Base-by-base conservation (phyloP, 805 yeast species). In the Ogataea pini region DNA sequence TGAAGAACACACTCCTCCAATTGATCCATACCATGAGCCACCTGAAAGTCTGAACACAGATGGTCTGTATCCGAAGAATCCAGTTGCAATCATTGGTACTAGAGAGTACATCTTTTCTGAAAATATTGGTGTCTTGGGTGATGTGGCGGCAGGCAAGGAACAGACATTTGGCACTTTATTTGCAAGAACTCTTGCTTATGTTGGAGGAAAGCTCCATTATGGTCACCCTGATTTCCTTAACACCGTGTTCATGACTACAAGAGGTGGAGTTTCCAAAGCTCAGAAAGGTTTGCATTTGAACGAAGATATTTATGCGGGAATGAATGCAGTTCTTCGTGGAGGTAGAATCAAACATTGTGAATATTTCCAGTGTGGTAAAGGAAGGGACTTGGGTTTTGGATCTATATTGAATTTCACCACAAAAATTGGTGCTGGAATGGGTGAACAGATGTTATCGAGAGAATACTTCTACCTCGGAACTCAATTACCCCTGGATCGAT, bases 391-490 rank as follows among this genome's bases (percentile, higher is more conserved):
- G 61, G 94, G 95, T 3, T 86, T 87, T 67, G 87, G 89, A 3
- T 86, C 94, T 2, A 86, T 87, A 60, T 75, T 85, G 66, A 86
- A 85, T 64, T 87, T 87, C 68, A 85, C 88, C 5, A 84, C 92
- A 18, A 87, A 87, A 61, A 86, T 87, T 65, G 95, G 95, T 40
- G 89, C 94, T 46, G 95, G 94, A 50, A 87, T 87, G 95, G 92
- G 94, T 41, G 95, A 87, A 61, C 95, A 87, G 62, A 82, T 86
- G 80, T 73, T 87, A 48, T 86, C 92, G 3, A 75, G 95, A 58
- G 95, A 87, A 63, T 86, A 86, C 66, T 87, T 80, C 65, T 86
- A 86, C 61, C 72, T 87, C 52, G 86, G 91, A 1, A 82, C 90
- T 2, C 89, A 85, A 53, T 70, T 87, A 31, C 89, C 92, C 2